phyloP scores from a whole-genome alignment of 2,329 filamentous ascomycete genomes.

The Cadophora luteo-olivacea region DNA sequence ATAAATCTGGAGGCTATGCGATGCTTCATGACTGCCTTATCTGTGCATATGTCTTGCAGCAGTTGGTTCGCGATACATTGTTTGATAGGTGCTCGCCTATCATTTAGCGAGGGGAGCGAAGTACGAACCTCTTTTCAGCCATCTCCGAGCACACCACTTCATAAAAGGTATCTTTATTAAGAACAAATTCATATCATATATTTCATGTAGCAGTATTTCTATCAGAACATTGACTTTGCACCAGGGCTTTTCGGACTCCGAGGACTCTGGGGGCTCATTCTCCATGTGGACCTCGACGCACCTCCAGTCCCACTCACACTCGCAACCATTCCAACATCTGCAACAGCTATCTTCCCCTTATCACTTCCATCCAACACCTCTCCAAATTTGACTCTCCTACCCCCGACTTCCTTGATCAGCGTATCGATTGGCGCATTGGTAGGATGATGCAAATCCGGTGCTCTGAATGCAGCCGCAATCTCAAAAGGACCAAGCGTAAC shows the following conservation, averaged over 20 bases:
- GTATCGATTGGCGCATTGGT: not conserved
- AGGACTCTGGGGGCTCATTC: not conserved
- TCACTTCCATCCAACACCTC: slow-evolving; percentile 11
- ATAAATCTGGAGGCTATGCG: no score
- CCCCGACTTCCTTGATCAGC: slow-evolving; percentile 7
- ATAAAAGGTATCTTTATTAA: no score
- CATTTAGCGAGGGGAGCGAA: no score
- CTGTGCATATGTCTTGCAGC: no score
- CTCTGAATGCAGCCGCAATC: slow-evolving; percentile 17
- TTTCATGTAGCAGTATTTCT: no score
- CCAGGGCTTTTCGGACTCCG: not conserved
- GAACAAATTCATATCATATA: no score
- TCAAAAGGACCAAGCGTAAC: slow-evolving; percentile 9
- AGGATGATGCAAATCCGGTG: slow-evolving; percentile 10
- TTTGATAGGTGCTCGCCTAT: no score
- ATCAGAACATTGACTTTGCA: no score
- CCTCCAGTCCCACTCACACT: not conserved
- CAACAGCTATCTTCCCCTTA: slow-evolving; percentile 16
- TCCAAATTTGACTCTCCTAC: slow-evolving; percentile 1
- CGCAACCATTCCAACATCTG: not conserved
- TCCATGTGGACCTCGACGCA: not conserved
- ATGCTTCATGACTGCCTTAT: no score
- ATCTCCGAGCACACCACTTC: no score
- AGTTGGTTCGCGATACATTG: no score
- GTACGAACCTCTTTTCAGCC: no score